phyloP scores from a whole-genome alignment of 495 filamentous ascomycete genomes.

The Aspergillus mulundensis region DNA sequence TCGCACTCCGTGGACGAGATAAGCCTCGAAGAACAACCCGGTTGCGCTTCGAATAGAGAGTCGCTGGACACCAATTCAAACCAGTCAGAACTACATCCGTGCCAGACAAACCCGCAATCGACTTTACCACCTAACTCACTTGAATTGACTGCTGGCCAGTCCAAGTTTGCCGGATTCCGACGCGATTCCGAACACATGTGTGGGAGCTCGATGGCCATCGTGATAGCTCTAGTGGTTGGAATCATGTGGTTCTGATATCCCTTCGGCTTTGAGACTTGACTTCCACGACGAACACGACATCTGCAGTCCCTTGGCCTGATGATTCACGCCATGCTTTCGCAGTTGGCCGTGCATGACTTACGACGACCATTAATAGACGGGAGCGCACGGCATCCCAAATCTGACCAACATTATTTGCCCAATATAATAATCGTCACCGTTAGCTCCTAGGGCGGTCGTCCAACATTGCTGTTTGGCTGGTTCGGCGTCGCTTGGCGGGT shows the following conservation, averaged over 20 bases:
- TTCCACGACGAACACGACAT: slow-evolving; percentile 1
- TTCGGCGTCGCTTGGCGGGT: background rate
- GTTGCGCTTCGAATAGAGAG: background rate
- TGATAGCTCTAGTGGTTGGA: slow-evolving; percentile 38
- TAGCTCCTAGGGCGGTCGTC: background rate
- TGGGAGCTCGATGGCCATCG: slow-evolving; percentile 43
- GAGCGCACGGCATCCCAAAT: background rate
- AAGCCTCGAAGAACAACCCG: background rate
- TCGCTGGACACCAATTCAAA: background rate
- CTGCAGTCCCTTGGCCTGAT: background rate
- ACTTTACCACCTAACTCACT: slow-evolving; percentile 5
- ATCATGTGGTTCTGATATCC: slow-evolving; percentile 40
- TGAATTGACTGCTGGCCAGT: slow-evolving; percentile 20
- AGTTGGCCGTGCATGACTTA: background rate
- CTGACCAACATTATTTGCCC: background rate
- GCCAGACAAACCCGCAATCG: background rate
- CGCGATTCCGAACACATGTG: slow-evolving; percentile 28
- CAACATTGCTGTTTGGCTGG: background rate
- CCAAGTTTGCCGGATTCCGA: slow-evolving; percentile 25
- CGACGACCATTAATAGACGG: background rate
- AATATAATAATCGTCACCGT: background rate
- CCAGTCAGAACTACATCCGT: background rate
- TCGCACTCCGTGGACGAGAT: too few species aligned
- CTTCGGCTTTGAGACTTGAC: background rate
- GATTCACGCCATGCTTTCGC: background rate